A percentile compares a stretch with the other conserved stretches of the same genome.
These are phyloP conservation scores for Scheffersomyces ergatensis DNA, from an alignment of 805 yeast species.

Conservation along the genomic window DNA sequence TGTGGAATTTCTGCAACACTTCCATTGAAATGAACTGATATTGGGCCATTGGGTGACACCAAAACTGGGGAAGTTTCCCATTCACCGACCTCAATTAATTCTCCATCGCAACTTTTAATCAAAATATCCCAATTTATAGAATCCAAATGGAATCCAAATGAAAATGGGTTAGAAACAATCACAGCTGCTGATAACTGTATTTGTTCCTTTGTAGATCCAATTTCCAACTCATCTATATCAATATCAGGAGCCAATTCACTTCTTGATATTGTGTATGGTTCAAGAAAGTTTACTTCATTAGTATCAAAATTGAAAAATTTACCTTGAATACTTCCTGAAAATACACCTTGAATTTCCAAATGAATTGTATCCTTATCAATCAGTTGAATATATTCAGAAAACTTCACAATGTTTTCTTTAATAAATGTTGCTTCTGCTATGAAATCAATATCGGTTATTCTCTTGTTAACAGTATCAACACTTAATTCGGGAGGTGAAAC, in stretches of 20 bases:
- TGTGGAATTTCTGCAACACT: constrained; percentile 15
- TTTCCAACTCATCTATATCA: constrained; percentile 10
- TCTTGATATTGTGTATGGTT: constrained; percentile 7
- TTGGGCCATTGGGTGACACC: constrained; percentile 11
- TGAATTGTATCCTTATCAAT: constrained; percentile 12
- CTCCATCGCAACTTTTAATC: constrained; percentile 21
- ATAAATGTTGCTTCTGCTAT: constrained; percentile 16
- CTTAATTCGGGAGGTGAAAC: constrained; percentile 25
- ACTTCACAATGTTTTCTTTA: constrained; percentile 13
- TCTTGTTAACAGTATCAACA: constrained; percentile 16
- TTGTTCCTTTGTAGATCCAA: constrained; percentile 5
- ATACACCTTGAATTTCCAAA: constrained; percentile 19
- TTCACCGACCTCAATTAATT: constrained; percentile 18
- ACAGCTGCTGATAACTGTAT: constrained; percentile 1
- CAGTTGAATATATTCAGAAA: constrained; percentile 14
- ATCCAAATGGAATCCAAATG: constrained; percentile 15
- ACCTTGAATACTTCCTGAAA: constrained; percentile 15
- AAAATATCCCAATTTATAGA: constrained; percentile 25
- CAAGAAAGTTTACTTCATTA: constrained; percentile 13
- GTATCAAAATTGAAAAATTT: constrained; percentile 13
- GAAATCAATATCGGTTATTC: constrained; percentile 21
- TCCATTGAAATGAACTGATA: constrained; percentile 17
- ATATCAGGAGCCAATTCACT: constrained; percentile 12
- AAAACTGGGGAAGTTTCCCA: constrained; percentile 16
- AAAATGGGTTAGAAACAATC: constrained; percentile 10